A percentile compares a stretch with the other conserved stretches of the same genome.
Conservation (phyloP, 495 filamentous ascomycete genomes). For the Neurospora tetrasperma region DNA sequence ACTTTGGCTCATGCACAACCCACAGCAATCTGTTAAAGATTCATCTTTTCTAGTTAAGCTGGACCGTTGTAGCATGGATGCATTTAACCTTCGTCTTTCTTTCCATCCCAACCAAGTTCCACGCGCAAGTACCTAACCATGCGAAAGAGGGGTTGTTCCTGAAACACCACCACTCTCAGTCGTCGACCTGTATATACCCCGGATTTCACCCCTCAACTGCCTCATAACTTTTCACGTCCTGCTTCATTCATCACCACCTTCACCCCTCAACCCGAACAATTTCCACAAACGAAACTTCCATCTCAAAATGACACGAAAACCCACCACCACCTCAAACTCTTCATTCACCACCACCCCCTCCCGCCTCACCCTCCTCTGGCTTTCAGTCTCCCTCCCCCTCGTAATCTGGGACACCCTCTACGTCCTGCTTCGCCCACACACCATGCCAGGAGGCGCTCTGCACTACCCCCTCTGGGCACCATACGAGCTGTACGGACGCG, state of each 20-base stretch:
- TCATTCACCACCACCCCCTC: conserved; percentile 39
- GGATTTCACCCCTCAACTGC: background rate
- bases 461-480: conserved; percentile 70
- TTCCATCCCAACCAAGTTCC: background rate
- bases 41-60: background rate
- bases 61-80: background rate
- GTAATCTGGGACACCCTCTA: conserved; percentile 79
- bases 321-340: background rate
- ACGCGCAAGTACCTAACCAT: background rate
- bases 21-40: background rate
- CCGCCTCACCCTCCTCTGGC: conserved; percentile 58
- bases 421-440: conserved; percentile 70
- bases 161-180: background rate
- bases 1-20: background rate
- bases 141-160: background rate
- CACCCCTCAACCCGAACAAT: background rate
- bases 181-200: background rate
- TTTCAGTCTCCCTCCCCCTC: conserved; percentile 66
- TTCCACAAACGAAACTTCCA: no score
- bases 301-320: background rate
- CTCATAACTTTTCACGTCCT: background rate
- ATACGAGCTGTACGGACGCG: conserved; percentile 69
- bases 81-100: background rate
- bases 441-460: conserved; percentile 68
- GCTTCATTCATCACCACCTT: background rate